Conservation (phyloP, 2,329 filamentous ascomycete species). For the Aureobasidium zeae region DNA sequence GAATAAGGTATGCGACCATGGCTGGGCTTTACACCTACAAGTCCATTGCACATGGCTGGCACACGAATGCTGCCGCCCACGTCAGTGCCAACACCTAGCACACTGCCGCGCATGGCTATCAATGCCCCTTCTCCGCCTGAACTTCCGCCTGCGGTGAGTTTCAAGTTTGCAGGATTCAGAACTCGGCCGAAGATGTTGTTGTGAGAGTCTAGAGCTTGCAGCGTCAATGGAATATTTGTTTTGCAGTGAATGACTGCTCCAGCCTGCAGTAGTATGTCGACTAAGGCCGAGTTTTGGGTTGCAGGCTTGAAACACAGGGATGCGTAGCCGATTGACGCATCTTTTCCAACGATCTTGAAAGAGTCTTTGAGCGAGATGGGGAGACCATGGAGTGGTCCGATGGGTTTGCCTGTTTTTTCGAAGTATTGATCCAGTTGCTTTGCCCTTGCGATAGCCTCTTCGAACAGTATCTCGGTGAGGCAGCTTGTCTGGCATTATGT, state of each 20-base stretch:
- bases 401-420: slow-evolving; percentile 28
- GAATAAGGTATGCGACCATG: slow-evolving; percentile 43
- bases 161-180: slow-evolving; percentile 40
- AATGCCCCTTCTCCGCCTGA: slow-evolving; percentile 47
- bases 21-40: slow-evolving; percentile 40
- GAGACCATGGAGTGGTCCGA: slow-evolving; percentile 42
- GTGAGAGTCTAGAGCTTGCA: slow-evolving; percentile 43
- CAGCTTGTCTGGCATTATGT: slow-evolving; percentile 34
- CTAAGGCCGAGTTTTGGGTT: slow-evolving; percentile 32
- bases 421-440: slow-evolving; percentile 35
- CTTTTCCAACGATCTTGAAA: slow-evolving; percentile 30
- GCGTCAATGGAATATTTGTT: slow-evolving; percentile 47
- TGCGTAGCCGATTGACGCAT: slow-evolving; percentile 35
- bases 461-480: slow-evolving; percentile 35
- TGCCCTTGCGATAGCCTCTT: slow-evolving; percentile 31
- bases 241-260: slow-evolving; percentile 45
- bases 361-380: slow-evolving; percentile 44
- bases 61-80: slow-evolving; percentile 46
- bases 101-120: slow-evolving; percentile 39
- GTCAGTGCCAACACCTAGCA: slow-evolving; percentile 46
- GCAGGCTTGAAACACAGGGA: slow-evolving; percentile 36
- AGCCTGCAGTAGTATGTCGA: slow-evolving; percentile 34
- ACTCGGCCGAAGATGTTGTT: slow-evolving; percentile 44
- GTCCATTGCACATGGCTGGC: slow-evolving; percentile 42
- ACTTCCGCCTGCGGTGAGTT: slow-evolving; percentile 43